Evolutionary conservation across 805 yeast genomes (phyloP).

Genomic region (Candida nanaspora): DNA sequence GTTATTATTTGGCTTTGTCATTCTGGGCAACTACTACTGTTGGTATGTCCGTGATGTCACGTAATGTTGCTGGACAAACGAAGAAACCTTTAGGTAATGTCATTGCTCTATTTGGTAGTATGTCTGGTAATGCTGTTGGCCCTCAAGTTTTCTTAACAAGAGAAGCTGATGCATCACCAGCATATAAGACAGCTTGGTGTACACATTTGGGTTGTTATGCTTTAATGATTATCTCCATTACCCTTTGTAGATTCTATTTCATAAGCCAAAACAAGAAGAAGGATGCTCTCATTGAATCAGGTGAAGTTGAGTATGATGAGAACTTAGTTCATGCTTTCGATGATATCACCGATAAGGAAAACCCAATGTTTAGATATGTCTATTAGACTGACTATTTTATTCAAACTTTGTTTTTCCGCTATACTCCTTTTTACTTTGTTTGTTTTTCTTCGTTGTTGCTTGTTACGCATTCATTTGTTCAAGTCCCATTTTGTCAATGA

Average conservation of each 20-base stretch:
- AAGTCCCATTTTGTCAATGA: not conserved
- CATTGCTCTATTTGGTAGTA: constrained; percentile 15
- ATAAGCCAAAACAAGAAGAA: constrained; percentile 11
- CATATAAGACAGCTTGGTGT: constrained; percentile 14
- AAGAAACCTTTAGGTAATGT: constrained; percentile 16
- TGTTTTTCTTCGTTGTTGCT: not conserved
- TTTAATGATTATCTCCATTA: not conserved
- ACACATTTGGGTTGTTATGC: constrained; percentile 4
- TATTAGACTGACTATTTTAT: not conserved
- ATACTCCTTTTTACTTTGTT: not conserved
- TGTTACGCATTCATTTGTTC: too few species aligned
- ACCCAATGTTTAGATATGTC: constrained; percentile 14
- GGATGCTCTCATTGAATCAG: constrained; percentile 4
- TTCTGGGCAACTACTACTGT: constrained; percentile 20
- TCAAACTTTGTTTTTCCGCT: not conserved
- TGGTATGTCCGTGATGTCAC: constrained; percentile 2
- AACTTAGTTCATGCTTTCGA: constrained; percentile 19
- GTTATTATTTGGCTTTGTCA: constrained; percentile 22
- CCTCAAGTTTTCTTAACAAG: constrained; percentile 19
- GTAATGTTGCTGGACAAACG: constrained; percentile 26
- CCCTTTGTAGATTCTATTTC: constrained; percentile 5
- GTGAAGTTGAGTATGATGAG: constrained; percentile 3
- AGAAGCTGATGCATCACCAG: constrained; percentile 13
- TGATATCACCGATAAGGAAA: constrained; percentile 21
- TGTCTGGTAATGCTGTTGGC: constrained; percentile 19